Evolutionary conservation across 306 rosid genomes (phyloP), one percentile per base, ranked within the genome.

Genomic region (Glycine latifolia): DNA sequence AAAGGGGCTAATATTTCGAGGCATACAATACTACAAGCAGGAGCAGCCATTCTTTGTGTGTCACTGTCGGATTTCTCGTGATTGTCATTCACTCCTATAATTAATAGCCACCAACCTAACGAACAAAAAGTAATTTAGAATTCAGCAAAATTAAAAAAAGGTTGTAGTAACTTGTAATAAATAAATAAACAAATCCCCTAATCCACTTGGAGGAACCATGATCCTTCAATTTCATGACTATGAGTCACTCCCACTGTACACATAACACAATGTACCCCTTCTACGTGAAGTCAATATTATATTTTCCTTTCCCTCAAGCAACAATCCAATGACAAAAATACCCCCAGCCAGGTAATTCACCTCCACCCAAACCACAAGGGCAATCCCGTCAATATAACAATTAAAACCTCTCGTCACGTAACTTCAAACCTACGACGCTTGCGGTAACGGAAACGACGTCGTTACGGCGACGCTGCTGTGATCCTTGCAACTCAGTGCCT

Each of bases 401-500:
- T 4, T 1, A 13, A 63, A 1, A 72, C 31, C 56, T 43, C 62
- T 46, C 77, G 61, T 46, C 77, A 41, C 79, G 60, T 85, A 86
- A 78, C 67, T 10, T 6, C 31, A 14, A 56, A 33, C 16, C 55
- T 68, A 62, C 77, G 80, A 78, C 4, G 90, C 85, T 66, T 85
- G 87, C 1, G 91, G 79, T 37, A 87, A 33, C 2, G 86, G 73
- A 41, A 83, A 77, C 88, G 95, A 83, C 86, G 98, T 81, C 89
- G 91, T 88, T 49, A 87, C 97, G 0, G 91, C 86, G 0, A 91
- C 95, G 61, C 97, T 90, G 62, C 81, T 89, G 31, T 85, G 87
- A 17, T 91, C 93, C 86, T 91, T 92, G 82, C 99, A 95, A 83
- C 97, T 92, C 68, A 95, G 72, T 1, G 94, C 96, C 80, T 79